phyloP scores from a whole-genome alignment of 345 rosid species.

The Lagerstroemia speciosa region DNA sequence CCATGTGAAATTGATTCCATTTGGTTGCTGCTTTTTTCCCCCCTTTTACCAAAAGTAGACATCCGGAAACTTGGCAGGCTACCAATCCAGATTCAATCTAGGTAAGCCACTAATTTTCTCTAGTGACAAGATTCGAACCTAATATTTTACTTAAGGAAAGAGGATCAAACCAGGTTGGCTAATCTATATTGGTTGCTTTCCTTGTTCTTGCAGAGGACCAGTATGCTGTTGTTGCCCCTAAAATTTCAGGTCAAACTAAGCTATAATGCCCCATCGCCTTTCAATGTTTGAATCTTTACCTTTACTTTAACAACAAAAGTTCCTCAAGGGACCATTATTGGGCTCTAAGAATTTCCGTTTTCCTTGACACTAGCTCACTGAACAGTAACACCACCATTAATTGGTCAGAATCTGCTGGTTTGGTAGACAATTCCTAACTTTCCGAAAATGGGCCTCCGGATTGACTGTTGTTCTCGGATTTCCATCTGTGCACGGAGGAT shows the following conservation, averaged over 20 bases:
- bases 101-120: too few species aligned
- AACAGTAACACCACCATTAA: too few species aligned
- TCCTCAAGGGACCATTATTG: background rate
- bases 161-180: too few species aligned
- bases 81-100: too few species aligned
- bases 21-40: background rate
- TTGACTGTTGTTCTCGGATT: background rate
- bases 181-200: too few species aligned
- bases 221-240: conserved; percentile 10
- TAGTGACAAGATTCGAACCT: too few species aligned
- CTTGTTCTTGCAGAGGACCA: conserved; percentile 5
- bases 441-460: background rate
- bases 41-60: too few species aligned
- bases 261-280: conserved; percentile 6
- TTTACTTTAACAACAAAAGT: background rate
- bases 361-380: background rate
- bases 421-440: too few species aligned
- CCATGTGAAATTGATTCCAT: conserved; percentile 19
- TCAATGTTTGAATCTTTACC: background rate
- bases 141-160: too few species aligned
- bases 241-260: conserved; percentile 16
- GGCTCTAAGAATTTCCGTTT: background rate
- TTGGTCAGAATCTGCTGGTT: too few species aligned
- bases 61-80: too few species aligned
- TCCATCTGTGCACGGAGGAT: too few species aligned